Base-by-base conservation (phyloP, 257 asterid genomes). In the Lycium barbarum region DNA sequence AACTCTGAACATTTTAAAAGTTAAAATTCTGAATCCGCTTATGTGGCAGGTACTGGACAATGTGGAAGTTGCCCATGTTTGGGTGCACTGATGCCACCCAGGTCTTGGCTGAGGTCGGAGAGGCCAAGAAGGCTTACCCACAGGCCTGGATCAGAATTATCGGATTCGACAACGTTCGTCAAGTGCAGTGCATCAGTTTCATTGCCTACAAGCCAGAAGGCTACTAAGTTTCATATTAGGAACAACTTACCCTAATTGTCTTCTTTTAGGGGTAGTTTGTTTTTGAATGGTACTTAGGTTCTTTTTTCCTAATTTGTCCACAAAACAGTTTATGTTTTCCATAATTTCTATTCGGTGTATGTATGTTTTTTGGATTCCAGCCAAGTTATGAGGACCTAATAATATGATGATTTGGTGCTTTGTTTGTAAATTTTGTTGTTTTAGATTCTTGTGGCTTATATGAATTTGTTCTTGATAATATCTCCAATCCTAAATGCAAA, bases 1-100 rank as follows among this genome's bases (percentile, higher is more conserved):
- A 63, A 63, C 63, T 57, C 9, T 57, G 9, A 58, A 17, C 26
- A 0, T n/a, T n/a, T n/a, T 53, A 1, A 15, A 55, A 14, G 2
- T 13, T 4, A 3, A 14, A 59, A 62, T 62, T 62, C 10, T 9
- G 38, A 20, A 20, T 62, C 13, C 4, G 5, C 13, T 3, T 9
- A n/a, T n/a, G n/a, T 3, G 68, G 7, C 15, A 71, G 79, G 1
- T 91, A 92, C 88, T 90, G 93, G 94, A 87, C 89, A 38, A 88
- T 92, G 93, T 92, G 94, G 95, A 92, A 92, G 91, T 53, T 90
- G 83, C 93, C 94, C 61, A 92, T 92, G 93, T 92, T 86, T 47
- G 92, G 93, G 61, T 90, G 94, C 91, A 91, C 88, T 0, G 94
- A 92, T 55, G 38, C 93, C 0, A 1, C 85, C 4, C 93, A 90